Base-by-base conservation (phyloP, 495 filamentous ascomycete species). In the Aspergillus olivimuriae region DNA sequence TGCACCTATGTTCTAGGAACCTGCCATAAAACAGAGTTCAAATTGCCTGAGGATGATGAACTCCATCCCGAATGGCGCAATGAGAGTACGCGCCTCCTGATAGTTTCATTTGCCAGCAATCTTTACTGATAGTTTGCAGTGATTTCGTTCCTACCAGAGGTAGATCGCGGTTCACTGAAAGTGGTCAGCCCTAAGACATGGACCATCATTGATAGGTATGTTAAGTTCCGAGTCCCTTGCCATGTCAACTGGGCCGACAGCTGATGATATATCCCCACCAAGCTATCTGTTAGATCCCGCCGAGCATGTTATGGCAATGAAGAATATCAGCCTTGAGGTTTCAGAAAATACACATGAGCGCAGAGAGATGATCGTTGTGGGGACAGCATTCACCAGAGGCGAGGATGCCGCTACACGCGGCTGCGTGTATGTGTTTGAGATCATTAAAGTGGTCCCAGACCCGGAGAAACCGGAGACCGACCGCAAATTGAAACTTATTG, bases 281-380 rank as follows among this genome's bases (percentile, higher is more conserved):
- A 74, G 62, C 48, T 73, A 70, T 47, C 35, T 58, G 15, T 69
- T 94, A 52, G 84, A 84, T 35, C 69, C 78, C 2, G 79, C 76
- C 43, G 90, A 95, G 63, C 76, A 78, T 30, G 67, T 95, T 3
- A 81, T 89, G 51, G 86, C 85, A 23, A 74, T 96, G 39, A 81
- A 90, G 58, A 86, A 83, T 1, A 72, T 97, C 36, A 82, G 86
- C 43, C 74, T 99, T 11, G 94, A 95, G 58, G 73, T 92, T 10
- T 94, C 89, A 1, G 92, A 97, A 62, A 78, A 80, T 28, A 95
- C 89, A 0, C 84, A 94, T 53, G 83, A 94, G 53, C 82, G 88
- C 11, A 82, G 77, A 48, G 80, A 83, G 48, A 75, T 95, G 31
- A 75, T 97, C 39, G 80, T 81, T 9, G 86, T 95, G 3, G 94